Conservation (phyloP, 495 filamentous ascomycete genomes). For the Daldinia loculata region DNA sequence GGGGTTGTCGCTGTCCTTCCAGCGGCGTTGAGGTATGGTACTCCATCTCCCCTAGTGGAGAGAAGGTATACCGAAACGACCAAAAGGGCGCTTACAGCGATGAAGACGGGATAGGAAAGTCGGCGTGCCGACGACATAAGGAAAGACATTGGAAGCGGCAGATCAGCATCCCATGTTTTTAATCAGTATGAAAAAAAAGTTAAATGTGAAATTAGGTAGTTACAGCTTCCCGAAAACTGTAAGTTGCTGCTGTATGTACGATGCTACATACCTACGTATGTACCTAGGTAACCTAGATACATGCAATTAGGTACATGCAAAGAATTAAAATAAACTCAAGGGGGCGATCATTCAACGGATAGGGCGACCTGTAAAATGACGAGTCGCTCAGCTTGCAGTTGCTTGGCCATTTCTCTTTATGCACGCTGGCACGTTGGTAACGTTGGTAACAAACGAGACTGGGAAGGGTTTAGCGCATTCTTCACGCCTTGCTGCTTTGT, state of each 20-base stretch:
- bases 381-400: not conserved
- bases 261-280: not conserved
- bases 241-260: not conserved
- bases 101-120: constrained; percentile 3
- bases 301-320: no score
- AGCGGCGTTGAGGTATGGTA: constrained; percentile 6
- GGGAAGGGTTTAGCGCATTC: not conserved
- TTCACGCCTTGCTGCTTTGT: not conserved
- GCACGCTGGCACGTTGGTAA: not conserved
- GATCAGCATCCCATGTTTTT: constrained; percentile 1
- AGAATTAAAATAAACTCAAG: not conserved
- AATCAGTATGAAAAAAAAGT: not conserved
- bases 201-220: not conserved
- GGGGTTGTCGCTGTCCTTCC: not conserved
- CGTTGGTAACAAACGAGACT: not conserved
- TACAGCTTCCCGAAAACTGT: not conserved
- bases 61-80: constrained; percentile 23
- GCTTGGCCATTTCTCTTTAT: not conserved
- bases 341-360: not conserved
- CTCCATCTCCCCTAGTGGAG: constrained; percentile 2
- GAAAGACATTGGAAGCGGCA: constrained; percentile 6
- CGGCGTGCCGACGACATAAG: constrained; percentile 25
- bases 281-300: not conserved
- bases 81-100: constrained; percentile 21
- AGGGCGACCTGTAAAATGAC: not conserved